Base-by-base conservation (phyloP, 306 rosid species). In the Rosa lucieae region DNA sequence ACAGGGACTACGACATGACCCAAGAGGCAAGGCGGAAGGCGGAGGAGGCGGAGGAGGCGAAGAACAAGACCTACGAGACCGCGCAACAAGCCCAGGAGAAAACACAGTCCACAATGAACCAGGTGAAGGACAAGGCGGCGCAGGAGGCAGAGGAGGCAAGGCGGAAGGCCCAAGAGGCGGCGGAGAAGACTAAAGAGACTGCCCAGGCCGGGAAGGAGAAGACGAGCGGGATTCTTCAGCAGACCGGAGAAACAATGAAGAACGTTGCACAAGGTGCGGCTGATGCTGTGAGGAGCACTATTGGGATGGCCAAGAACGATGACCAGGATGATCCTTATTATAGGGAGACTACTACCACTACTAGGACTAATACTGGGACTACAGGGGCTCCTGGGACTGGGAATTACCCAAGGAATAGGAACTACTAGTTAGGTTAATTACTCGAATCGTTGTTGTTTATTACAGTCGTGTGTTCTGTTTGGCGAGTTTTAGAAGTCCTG, bases 171-270 rank as follows among this genome's bases (percentile, higher is more conserved):
- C 72, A n/a, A 26, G 39, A 26, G 20, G 74, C 56, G 21, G 39
- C 39, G 20, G 26, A 10, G 10, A 62, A 47, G 44, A 14, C 49
- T 14, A 15, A 32, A 15, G 46, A 56, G 63, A 35, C 71, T 4
- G 13, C 46, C 48, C 5, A 48, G 72, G 43, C 35, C 10, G 62
- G 77, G 8, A 46, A 70, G 1, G 85, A 82, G 71, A 82, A 73
- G 67, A 48, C 72, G 5, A 69, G 80, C 1, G 91, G 92, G 74
- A 39, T 86, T 0, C 12, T 93, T 2, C 86, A 88, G 53, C 85
- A 85, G 55, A 87, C 93, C 0, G 92, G 94, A n/a, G 94, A 88
- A 35, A 85, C 83, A 61, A 78, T 93, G 66, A 91, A 72, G 85
- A 70, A 75, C 4, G 67, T 82, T 89, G 91, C 94, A 0, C 87